Evolutionary conservation across 2,329 filamentous ascomycete species (phyloP), one percentile per base, ranked within the genome.

Genomic region (Capronia epimyces): DNA sequence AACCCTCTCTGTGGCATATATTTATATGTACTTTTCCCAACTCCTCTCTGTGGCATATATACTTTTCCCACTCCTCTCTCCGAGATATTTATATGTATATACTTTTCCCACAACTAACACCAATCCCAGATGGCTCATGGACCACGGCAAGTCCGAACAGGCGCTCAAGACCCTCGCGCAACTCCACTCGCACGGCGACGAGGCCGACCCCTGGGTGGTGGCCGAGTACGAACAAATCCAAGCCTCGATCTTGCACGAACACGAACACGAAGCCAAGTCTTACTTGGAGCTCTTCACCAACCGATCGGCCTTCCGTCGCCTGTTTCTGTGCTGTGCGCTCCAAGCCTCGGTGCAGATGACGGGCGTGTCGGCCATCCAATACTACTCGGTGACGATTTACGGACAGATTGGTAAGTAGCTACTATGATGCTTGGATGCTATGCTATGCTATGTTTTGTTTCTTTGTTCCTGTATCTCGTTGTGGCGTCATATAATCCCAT

Each of bases 321-420:
- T 89, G 4, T 82, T 89, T 64, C 73, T 89, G 8, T 83, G 82
- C 27, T 80, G 78, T 60, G 75, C 84, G 1, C 70, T 89, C 1
- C 86, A 89, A 65, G 85, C 82, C 0, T 81, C 79, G 0, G 75
- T 83, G 2, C 86, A 89, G 65, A 87, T 90, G 83, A 89, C 86
- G 0, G 86, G 86, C 57, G 83, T 85, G 0, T 80, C 76, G 1
- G 82, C 83, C 1, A 88, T 89, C 57, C 85, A 89, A 63, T 89
- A 89, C 67, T 89, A 84, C 67, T 83, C 81, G 0, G 78, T 84
- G 15, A 63, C 60, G 1, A 87, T 87, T 58, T 88, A 85, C 67
- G 69, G 67, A 1, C 78, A 86, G 63, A 86, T 88, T 56, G 84
- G 50, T 47, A 44, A 18, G 39, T 42, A 20, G 6, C 31, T 2